A percentile compares a stretch with the other conserved stretches of the same genome.
These are phyloP conservation scores for Phanerodontia chrysosporium DNA, from an alignment of 768 basidiomycete genomes.

Conservation along the genomic window DNA sequence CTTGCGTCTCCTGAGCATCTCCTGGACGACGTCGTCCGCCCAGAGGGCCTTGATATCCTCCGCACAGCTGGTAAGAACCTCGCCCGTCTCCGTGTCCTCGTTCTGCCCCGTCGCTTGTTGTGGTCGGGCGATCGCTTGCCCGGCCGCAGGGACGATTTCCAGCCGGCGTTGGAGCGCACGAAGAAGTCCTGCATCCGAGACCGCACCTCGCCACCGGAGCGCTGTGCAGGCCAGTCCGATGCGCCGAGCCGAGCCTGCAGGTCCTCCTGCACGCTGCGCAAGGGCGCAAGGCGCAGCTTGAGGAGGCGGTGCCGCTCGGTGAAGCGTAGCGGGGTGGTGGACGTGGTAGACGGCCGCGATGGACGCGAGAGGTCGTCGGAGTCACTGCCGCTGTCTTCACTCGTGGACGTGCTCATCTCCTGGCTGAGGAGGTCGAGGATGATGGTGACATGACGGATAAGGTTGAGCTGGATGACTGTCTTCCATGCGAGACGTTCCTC, in stretches of 20 bases:
- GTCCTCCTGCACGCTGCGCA: constrained; percentile 53
- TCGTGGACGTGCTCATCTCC: constrained; percentile 32
- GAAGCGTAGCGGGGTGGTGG: constrained; percentile 33
- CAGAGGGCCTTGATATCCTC: constrained; percentile 68
- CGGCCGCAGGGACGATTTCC: constrained; percentile 22
- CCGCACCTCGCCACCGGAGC: not conserved
- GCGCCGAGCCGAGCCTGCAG: constrained; percentile 59
- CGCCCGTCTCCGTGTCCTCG: constrained; percentile 49
- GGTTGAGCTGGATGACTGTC: constrained; percentile 72
- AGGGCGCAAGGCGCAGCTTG: constrained; percentile 52
- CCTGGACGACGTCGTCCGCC: constrained; percentile 60
- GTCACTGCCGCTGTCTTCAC: constrained; percentile 1
- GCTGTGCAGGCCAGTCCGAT: constrained; percentile 24
- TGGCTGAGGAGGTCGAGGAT: constrained; percentile 54
- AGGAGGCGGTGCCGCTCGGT: constrained; percentile 60
- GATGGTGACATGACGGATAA: constrained; percentile 67
- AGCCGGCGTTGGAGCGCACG: constrained; percentile 25
- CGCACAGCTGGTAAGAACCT: constrained; percentile 54
- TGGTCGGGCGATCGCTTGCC: constrained; percentile 3
- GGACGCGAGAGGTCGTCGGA: not conserved
- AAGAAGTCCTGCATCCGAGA: constrained; percentile 24
- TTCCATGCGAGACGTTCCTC: constrained; percentile 71
- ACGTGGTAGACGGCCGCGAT: not conserved
- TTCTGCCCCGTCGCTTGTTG: not conserved
- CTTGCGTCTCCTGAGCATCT: constrained; percentile 49